Percentiles rank a stretch among this genome's conserved stretches.
phyloP scores from a whole-genome alignment of 345 rosid genomes.

The Litchi chinensis region DNA sequence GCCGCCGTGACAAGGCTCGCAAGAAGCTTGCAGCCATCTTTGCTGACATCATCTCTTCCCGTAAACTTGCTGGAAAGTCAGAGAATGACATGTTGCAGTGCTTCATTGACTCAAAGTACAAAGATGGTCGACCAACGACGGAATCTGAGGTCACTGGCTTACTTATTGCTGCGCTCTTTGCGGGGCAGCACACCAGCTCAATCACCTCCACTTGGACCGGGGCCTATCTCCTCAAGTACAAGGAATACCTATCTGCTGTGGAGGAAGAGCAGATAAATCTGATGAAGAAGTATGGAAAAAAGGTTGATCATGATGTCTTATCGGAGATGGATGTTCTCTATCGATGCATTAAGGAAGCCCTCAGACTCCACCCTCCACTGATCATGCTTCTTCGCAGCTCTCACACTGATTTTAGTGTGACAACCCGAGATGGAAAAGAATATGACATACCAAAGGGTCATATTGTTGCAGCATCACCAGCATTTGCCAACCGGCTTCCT shows the following conservation, averaged over 20 bases:
- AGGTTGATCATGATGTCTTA: conserved; percentile 83
- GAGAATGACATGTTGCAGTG: conserved; percentile 96
- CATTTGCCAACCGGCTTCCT: conserved; percentile 92
- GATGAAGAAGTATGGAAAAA: conserved; percentile 76
- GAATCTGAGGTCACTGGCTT: conserved; percentile 88
- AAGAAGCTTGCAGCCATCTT: conserved; percentile 81
- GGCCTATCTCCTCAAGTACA: conserved; percentile 74
- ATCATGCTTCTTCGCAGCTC: conserved; percentile 89
- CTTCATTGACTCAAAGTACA: conserved; percentile 95
- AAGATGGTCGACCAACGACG: conserved; percentile 85
- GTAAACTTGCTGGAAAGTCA: conserved; percentile 63
- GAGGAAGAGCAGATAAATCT: conserved; percentile 75
- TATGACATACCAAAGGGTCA: conserved; percentile 95
- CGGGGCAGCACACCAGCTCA: conserved; percentile 99
- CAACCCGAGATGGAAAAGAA: conserved; percentile 71
- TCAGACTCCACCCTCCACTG: conserved; percentile 94
- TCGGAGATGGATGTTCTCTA: conserved; percentile 91
- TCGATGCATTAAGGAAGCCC: conserved; percentile 94
- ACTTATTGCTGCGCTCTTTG: conserved; percentile 96
- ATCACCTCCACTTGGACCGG: conserved; percentile 99
- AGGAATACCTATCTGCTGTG: conserved; percentile 60
- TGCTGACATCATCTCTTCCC: conserved; percentile 70
- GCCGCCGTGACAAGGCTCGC: conserved; percentile 85
- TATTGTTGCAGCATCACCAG: conserved; percentile 92
- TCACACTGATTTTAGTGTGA: conserved; percentile 82